A percentile compares a stretch with the other conserved stretches of the same genome.
phyloP scores from a whole-genome alignment of 164 flowering plant species.

The Litsea cubeba region DNA sequence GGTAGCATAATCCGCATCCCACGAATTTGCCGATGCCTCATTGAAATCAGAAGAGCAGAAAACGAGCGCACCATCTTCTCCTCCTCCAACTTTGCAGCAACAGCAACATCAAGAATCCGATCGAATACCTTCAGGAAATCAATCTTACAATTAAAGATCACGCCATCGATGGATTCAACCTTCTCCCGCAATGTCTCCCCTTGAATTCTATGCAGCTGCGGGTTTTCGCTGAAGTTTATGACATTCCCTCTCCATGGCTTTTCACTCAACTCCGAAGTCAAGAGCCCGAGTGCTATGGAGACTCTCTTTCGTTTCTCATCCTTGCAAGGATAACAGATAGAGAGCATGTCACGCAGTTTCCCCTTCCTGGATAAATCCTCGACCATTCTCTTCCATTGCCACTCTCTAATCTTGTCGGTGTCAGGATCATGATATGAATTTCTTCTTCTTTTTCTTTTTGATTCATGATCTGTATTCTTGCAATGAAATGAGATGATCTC shows the following conservation, averaged over 20 bases:
- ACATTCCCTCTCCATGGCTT: conserved; percentile 32
- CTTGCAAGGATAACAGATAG: conserved; percentile 31
- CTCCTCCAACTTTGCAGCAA: conserved; percentile 11
- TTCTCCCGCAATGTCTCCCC: conserved; percentile 17
- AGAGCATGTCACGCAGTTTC: conserved; percentile 25
- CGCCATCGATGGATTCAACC: conserved; percentile 6
- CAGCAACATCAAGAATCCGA: conserved; percentile 18
- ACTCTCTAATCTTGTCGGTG: conserved; percentile 32
- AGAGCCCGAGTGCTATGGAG: conserved; percentile 24
- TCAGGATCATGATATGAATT: conserved; percentile 8
- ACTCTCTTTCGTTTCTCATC: conserved; percentile 23
- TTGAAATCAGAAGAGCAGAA: conserved; percentile 68
- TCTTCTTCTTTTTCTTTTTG: too few species aligned
- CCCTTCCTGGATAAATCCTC: conserved; percentile 29
- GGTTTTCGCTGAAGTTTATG: conserved; percentile 24
- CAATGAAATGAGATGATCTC: conserved; percentile 34
- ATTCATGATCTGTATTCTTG: too few species aligned
- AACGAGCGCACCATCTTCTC: conserved; percentile 41
- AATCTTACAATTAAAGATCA: conserved; percentile 28
- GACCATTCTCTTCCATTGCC: conserved; percentile 50
- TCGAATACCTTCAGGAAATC: conserved; percentile 36
- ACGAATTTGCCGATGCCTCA: conserved; percentile 23
- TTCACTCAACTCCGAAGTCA: conserved; percentile 26
- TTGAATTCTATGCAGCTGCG: conserved; percentile 20
- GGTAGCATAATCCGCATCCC: conserved; percentile 47